These are phyloP conservation scores for Phaeoacremonium minimum DNA, from an alignment of 2,329 filamentous ascomycete species.

Conservation along the genomic window DNA sequence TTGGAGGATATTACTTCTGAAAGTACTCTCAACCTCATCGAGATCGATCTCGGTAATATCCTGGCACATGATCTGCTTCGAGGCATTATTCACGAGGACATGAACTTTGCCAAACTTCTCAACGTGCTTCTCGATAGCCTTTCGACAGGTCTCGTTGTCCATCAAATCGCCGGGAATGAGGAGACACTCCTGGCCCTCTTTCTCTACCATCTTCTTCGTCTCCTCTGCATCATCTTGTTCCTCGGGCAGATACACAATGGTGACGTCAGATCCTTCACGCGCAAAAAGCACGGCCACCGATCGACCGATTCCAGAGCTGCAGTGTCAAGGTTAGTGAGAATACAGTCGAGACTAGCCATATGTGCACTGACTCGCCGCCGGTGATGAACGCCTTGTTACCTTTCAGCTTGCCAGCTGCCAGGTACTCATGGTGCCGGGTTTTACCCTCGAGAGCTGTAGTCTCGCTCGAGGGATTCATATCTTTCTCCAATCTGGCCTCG, in stretches of 20 bases:
- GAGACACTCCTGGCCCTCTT: conserved; percentile 40
- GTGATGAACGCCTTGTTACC: conserved; percentile 49
- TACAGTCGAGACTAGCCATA: neutral
- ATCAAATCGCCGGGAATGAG: conserved; percentile 44
- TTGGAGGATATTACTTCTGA: conserved; percentile 51
- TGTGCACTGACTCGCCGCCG: conserved; percentile 45
- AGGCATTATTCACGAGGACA: conserved; percentile 56
- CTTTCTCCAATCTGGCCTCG: conserved; percentile 24
- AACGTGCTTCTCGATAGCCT: conserved; percentile 48
- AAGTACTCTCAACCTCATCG: conserved; percentile 49
- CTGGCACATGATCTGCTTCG: conserved; percentile 48
- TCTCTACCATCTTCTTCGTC: conserved; percentile 47
- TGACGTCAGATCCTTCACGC: conserved; percentile 52
- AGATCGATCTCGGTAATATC: conserved; percentile 51
- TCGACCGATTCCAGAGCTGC: conserved; percentile 49
- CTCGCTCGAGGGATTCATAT: conserved; percentile 33
- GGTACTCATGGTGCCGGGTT: conserved; percentile 28
- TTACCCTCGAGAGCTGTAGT: conserved; percentile 34
- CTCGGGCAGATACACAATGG: conserved; percentile 49
- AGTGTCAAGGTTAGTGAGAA: neutral
- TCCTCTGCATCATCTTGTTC: conserved; percentile 52
- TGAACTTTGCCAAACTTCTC: conserved; percentile 39
- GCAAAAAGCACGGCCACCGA: conserved; percentile 52
- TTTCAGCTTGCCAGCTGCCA: conserved; percentile 42
- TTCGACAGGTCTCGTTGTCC: conserved; percentile 42